A percentile compares a stretch with the other conserved stretches of the same genome.
These are phyloP conservation scores for Cadophora luteo-olivacea DNA, from an alignment of 2,329 filamentous ascomycete genomes.

Conservation along the genomic window DNA sequence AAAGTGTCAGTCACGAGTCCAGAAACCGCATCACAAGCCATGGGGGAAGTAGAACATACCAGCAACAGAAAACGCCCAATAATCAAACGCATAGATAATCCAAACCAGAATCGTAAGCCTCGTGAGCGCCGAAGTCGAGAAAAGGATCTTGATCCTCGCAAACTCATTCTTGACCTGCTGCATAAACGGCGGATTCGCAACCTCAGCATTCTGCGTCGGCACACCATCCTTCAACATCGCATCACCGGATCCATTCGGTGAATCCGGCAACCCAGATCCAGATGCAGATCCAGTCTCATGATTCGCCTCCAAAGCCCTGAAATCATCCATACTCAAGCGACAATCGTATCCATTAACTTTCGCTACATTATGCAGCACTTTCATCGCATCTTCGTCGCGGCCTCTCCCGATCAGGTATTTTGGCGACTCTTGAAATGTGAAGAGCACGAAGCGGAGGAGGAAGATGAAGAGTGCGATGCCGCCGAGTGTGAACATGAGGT, in stretches of 20 bases:
- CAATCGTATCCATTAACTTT: conserved; percentile 50
- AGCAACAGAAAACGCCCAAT: conserved; percentile 52
- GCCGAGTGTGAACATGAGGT: conserved; percentile 61
- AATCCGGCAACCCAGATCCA: background rate
- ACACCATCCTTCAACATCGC: background rate
- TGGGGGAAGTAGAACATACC: conserved; percentile 43
- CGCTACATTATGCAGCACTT: conserved; percentile 61
- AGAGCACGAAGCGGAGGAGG: conserved; percentile 59
- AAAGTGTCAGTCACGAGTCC: conserved; percentile 23
- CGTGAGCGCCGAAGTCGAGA: conserved; percentile 50
- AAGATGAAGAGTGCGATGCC: conserved; percentile 61
- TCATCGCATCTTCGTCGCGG: conserved; percentile 57
- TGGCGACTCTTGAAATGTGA: conserved; percentile 63
- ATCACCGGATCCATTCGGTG: background rate
- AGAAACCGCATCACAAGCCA: no score
- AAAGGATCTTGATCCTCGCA: conserved; percentile 52
- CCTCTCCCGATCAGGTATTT: conserved; percentile 64
- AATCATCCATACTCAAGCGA: conserved; percentile 12
- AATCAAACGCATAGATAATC: conserved; percentile 58
- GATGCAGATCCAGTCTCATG: no score
- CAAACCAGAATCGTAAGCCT: conserved; percentile 55
- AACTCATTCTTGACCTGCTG: conserved; percentile 43
- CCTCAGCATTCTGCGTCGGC: background rate
- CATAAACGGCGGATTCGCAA: background rate
- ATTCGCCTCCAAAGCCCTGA: conserved; percentile 20